phyloP scores from a whole-genome alignment of 768 basidiomycete species.

The Phaeolepiota aurea region DNA sequence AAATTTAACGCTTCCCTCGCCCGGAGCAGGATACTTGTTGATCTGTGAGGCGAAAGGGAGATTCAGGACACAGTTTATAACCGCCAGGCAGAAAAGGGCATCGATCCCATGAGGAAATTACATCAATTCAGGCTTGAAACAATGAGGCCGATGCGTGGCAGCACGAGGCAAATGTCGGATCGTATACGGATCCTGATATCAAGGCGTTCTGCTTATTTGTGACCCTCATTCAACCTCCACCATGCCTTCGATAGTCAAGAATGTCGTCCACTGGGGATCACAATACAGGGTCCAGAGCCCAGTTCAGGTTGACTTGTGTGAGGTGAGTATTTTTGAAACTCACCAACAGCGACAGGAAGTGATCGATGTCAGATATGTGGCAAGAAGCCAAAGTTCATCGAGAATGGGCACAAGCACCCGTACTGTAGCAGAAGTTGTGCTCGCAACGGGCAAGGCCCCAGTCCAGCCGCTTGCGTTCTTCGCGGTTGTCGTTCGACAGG shows the following conservation, averaged over 20 bases:
- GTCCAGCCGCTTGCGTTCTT: constrained; percentile 35
- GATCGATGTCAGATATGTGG: constrained; percentile 40
- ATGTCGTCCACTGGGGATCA: constrained; percentile 31
- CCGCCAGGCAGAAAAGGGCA: constrained; percentile 11
- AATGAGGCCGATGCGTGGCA: constrained; percentile 29
- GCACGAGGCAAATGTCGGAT: constrained; percentile 20
- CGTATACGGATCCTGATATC: constrained; percentile 16
- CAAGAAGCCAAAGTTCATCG: constrained; percentile 53
- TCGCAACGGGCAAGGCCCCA: constrained; percentile 30
- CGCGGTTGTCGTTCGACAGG: constrained; percentile 44
- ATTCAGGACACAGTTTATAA: constrained; percentile 19
- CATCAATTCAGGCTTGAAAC: constrained; percentile 10
- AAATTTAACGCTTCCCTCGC: constrained; percentile 11
- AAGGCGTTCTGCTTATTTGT: constrained; percentile 9
- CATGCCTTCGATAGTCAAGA: constrained; percentile 35
- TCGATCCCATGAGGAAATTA: constrained; percentile 14
- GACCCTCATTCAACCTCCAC: constrained; percentile 15
- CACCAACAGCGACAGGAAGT: background rate
- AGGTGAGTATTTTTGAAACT: constrained; percentile 20
- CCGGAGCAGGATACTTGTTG: constrained; percentile 6
- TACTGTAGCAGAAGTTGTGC: constrained; percentile 60
- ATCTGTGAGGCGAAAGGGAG: constrained; percentile 6
- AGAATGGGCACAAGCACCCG: constrained; percentile 47
- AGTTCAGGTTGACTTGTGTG: constrained; percentile 34
- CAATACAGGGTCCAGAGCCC: constrained; percentile 13